Base-by-base conservation (phyloP, 2,329 filamentous ascomycete species). In the Mollisiaceae sp. region DNA sequence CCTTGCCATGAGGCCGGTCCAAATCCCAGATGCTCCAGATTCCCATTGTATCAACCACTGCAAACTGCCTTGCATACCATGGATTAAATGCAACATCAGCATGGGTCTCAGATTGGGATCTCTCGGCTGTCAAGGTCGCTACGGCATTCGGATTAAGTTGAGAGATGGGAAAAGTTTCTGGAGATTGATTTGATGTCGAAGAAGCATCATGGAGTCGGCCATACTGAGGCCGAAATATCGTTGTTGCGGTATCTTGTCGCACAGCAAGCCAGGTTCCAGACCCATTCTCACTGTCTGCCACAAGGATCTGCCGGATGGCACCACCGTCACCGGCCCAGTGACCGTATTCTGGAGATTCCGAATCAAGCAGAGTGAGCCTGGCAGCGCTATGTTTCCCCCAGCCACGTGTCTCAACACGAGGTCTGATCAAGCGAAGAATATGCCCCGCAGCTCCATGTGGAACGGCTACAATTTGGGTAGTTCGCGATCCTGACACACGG, bases 21-120 rank as follows among this genome's bases (percentile, higher is more conserved):
- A 77, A 65, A 66, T 90, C 82, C 87, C 89, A 92, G 4, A 92
- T 76, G 52, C 81, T 87, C 91, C 91, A 94, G 64, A 79, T 81
- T 1, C 90, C 90, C 39, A 78, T 78, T 60, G 86, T 81, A 71
- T 93, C 89, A 20, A 93, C 80, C 32, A 93, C 80, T 18, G 83
- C 88, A 60, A 93, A 78, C 71, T 91, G 88, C 1, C 86, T 83
- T 18, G 80, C 78, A 65, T 81, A 85, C 75, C 78, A 85, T 0
- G 89, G 85, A 68, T 89, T 89, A 74, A 93, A 91, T 0, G 85
- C 77, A 2, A 91, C 80, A 76, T 93, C 88, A 0, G 82, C 82
- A 71, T 91, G 88, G 0, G 81, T 73, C 36, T 77, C 78, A 1
- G 83, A 84, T 1, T 85, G 87, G 0, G 86, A 89, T 36, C 83